phyloP scores from a whole-genome alignment of 2,329 filamentous ascomycete genomes.

The Penicillium hesseltinei region DNA sequence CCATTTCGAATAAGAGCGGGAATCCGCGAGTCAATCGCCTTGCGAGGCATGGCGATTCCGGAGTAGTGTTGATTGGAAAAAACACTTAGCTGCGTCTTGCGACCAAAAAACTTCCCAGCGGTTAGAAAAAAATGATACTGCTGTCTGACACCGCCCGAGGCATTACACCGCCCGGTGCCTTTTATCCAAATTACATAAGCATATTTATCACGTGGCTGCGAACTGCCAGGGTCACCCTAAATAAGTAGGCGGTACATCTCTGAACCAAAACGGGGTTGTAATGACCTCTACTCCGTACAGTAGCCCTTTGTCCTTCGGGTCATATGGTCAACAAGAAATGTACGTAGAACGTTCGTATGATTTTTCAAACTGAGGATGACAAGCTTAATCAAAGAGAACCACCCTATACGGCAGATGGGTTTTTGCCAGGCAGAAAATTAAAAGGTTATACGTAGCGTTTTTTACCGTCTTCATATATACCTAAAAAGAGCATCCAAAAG shows the following conservation, averaged over 20 bases:
- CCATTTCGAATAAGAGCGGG: constrained; percentile 88
- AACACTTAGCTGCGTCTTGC: constrained; percentile 7
- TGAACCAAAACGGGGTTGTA: not conserved
- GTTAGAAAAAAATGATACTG: constrained; percentile 35
- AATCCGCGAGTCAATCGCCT: constrained; percentile 79
- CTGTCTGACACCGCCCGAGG: constrained; percentile 25
- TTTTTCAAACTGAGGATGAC: not conserved
- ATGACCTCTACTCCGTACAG: not conserved
- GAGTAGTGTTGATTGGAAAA: constrained; percentile 11
- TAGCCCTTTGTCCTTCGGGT: not conserved
- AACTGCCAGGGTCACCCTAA: not conserved
- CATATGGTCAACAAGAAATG: not conserved
- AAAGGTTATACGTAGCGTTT: too few species aligned
- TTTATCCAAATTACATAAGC: not conserved
- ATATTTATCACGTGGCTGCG: not conserved
- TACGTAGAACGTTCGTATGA: not conserved
- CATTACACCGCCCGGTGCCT: constrained; percentile 22
- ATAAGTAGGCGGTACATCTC: not conserved
- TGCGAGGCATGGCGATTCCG: constrained; percentile 40
- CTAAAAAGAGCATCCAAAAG: too few species aligned
- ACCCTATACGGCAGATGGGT: too few species aligned
- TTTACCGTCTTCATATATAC: too few species aligned
- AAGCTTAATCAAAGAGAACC: not conserved
- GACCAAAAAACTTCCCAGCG: constrained; percentile 7
- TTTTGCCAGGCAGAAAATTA: too few species aligned